These are phyloP conservation scores for Stipa capillata DNA, from an alignment of 176 grass and related monocot genomes.

Conservation along the genomic window DNA sequence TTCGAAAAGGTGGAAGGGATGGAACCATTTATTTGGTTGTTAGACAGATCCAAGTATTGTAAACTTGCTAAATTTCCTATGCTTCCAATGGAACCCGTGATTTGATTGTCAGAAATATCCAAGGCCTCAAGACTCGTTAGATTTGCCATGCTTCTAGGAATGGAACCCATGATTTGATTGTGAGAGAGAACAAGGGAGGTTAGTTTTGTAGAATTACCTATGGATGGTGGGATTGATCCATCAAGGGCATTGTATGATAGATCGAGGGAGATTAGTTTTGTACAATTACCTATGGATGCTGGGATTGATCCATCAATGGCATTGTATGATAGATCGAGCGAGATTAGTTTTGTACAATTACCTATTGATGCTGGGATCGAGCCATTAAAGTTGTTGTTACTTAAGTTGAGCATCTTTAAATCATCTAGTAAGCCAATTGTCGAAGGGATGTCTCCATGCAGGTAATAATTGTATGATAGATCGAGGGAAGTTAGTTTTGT, in stretches of 20 bases:
- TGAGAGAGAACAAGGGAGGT: not conserved
- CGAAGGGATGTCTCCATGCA: too few relatives aligned
- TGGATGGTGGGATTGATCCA: not conserved
- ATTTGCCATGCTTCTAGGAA: not conserved
- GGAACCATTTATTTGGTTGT: not conserved
- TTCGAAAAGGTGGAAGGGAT: not conserved
- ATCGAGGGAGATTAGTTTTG: not conserved
- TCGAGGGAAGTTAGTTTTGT: not conserved
- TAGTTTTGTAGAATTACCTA: not conserved
- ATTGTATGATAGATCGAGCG: not conserved
- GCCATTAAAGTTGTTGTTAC: too few relatives aligned
- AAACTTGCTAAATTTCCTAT: not conserved
- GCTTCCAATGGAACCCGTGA: not conserved
- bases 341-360: not conserved
- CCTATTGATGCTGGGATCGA: not conserved
- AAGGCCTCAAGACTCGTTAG: too few relatives aligned
- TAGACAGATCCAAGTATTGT: not conserved
- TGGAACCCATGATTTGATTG: not conserved
- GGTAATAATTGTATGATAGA: not conserved
- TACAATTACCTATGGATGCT: not conserved
- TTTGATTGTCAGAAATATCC: not conserved
- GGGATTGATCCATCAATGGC: not conserved
- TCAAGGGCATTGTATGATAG: not conserved
- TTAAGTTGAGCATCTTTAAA: too few relatives aligned
- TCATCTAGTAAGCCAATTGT: not conserved